Conservation (phyloP, 352 stramenopile genomes). For the Aphanomyces cochlioides region DNA sequence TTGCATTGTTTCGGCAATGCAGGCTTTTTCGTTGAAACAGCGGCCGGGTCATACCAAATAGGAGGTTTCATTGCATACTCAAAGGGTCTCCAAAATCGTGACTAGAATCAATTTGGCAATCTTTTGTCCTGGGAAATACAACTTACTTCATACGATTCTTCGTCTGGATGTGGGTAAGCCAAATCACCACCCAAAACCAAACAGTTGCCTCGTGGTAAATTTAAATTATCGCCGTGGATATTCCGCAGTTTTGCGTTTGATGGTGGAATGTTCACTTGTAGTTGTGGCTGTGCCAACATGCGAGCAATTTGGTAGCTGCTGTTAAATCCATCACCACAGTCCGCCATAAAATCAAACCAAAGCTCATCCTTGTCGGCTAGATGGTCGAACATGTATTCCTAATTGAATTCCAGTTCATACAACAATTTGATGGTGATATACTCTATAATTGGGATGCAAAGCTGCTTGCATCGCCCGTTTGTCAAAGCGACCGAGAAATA, state of each 20-base stretch:
- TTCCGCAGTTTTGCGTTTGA: conserved; percentile 23
- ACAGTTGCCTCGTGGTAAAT: conserved; percentile 80
- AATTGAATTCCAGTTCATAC: neutral
- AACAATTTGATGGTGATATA: conserved; percentile 17
- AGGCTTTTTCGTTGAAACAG: conserved; percentile 85
- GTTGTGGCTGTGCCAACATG: conserved; percentile 82
- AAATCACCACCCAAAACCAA: conserved; percentile 91
- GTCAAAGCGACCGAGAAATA: conserved; percentile 89
- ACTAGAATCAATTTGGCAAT: conserved; percentile 31
- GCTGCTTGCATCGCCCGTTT: conserved; percentile 88
- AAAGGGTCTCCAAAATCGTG: conserved; percentile 87
- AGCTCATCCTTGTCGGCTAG: conserved; percentile 68
- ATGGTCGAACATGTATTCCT: conserved; percentile 82
- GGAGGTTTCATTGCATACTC: conserved; percentile 93
- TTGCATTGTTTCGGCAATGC: conserved; percentile 46
- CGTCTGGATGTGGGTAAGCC: conserved; percentile 87
- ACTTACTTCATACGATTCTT: conserved; percentile 74
- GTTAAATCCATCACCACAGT: conserved; percentile 92
- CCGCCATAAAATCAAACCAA: conserved; percentile 94
- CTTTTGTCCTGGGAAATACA: neutral
- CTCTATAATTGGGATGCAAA: conserved; percentile 47
- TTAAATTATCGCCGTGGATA: conserved; percentile 33
- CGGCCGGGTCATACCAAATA: conserved; percentile 70
- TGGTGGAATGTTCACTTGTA: conserved; percentile 62
- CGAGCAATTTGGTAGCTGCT: conserved; percentile 91